Evolutionary conservation across 2,329 filamentous ascomycete genomes (phyloP), one percentile per base, ranked within the genome.

Genomic region (Botrytis fragariae): DNA sequence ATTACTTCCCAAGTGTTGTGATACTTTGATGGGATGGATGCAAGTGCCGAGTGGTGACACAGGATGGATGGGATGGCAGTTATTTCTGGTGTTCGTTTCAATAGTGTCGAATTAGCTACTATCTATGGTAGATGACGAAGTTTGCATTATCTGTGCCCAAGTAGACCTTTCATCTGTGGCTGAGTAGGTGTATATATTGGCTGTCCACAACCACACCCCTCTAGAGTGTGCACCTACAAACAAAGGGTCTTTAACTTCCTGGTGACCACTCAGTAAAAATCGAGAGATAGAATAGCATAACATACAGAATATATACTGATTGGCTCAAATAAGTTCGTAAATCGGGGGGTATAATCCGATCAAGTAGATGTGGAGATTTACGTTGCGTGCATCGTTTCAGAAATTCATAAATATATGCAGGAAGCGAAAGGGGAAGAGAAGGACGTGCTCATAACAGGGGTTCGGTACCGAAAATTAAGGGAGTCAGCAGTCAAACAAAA

Each of bases 81-180:
- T 42, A 63, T 63, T 63, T n/a, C 61, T 29, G 39, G 4, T 44
- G 16, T 29, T 12, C n/a, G 4, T 42, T 63, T 32, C 25, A 29
- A 29, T 29, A 8, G n/a, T 29, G 25, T 42, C 60, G 60, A 42
- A 22, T 29, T 44, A 42, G 25, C 18, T 39, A 37, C 25, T 22
- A 48, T 10, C 25, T 22, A 48, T 10, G 42, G 42, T 18, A 67
- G 63, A 65, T 48, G 29, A 65, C 29, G 29, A 65, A 14, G 29
- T 51, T 51, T 51, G 29, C 45, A 51, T 37, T 51, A 37, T 65
- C 29, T 48, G 16, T 45, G 29, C 61, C n/a, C 61, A 63, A 63
- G 25, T 45, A 65, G 63, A 51, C 63, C 63, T n/a, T 51, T 67
- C 8, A 51, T 51, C 63, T 51, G 20, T 67, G 44, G 63, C 63